Base-by-base conservation (phyloP, 1,284 basidiomycete genomes). In the Puccinia polysora region DNA sequence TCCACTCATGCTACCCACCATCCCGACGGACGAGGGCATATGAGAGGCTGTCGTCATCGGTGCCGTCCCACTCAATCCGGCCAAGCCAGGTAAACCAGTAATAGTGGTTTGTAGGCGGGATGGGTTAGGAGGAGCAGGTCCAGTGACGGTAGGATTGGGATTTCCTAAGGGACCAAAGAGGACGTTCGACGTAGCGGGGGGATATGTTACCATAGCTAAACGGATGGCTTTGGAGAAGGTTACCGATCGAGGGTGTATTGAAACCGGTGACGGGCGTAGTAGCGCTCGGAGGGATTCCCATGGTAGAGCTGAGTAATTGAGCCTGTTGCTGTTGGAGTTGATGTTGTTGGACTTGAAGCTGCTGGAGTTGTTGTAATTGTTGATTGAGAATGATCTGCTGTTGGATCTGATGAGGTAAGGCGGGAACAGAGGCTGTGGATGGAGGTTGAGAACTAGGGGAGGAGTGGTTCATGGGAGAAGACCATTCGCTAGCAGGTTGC, bases 361-460 rank as follows among this genome's bases (percentile, higher is more conserved):
- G 73, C 20, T 73, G 58, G 8, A 73, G 60, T 65, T 71, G 72
- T 49, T 74, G 74, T 7, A 56, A 43, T 53, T 53, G 69, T 36
- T 63, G 71, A 49, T 65, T 55, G 25, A 62, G 38, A 8, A 65
- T 53, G 18, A 55, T 53, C 60, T 69, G 65, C 20, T 73, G 64
- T 10, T 73, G 64, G 50, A 67, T 58, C 36, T 63, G 65, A 14
- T 74, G 58, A 8, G 49, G 72, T 3, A 73, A 38, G 23, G n/a
- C 45, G 20, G 36, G 36, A 6, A 72, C 49, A 15, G 73, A 45
- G 87, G 4, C 88, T 84, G 63, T 80, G 83, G 65, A 85, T 76
- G 77, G 85, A 84, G 32, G 81, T 82, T 53, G 73, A 65, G 53
- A 82, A 79, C 81, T 78, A 8, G 83, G 80, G 25, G 81, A 81